These are phyloP conservation scores for Aspergillus kassunensis DNA, from an alignment of 495 filamentous ascomycete genomes.

Conservation along the genomic window DNA sequence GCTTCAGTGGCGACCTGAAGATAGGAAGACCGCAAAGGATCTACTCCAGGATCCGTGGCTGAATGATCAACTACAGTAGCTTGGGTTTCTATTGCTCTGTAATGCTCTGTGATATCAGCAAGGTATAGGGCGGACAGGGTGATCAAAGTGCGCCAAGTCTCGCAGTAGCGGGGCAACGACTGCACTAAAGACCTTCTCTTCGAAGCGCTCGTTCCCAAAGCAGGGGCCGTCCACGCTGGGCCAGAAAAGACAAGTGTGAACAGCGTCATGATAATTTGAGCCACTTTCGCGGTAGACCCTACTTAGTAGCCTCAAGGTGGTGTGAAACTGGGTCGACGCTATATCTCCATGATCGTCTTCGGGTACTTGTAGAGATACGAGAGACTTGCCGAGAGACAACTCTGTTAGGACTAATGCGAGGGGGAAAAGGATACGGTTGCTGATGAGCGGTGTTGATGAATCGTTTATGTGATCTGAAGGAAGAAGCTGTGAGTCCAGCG, in stretches of 20 bases:
- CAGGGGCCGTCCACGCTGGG: constrained; percentile 3
- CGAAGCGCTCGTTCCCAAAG: constrained; percentile 2
- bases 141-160: not conserved
- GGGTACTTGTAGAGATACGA: constrained; percentile 13
- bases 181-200: constrained; percentile 24
- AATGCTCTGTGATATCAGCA: too few species aligned
- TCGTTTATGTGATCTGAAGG: not conserved
- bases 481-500: not conserved
- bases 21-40: constrained; percentile 42
- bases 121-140: too few species aligned
- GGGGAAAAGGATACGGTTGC: constrained; percentile 23
- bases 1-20: constrained; percentile 47
- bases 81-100: too few species aligned
- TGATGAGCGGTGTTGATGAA: constrained; percentile 7
- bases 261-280: constrained; percentile 26
- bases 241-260: constrained; percentile 30
- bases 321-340: constrained; percentile 18
- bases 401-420: constrained; percentile 31
- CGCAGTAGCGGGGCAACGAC: constrained; percentile 8
- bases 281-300: constrained; percentile 26
- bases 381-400: constrained; percentile 27
- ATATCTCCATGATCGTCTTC: constrained; percentile 19
- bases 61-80: too few species aligned
- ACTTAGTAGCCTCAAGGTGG: constrained; percentile 16
- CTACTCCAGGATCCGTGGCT: constrained; percentile 42